Percentiles rank a stretch among this genome's conserved stretches.
Evolutionary conservation across 2,329 filamentous ascomycete genomes (phyloP).

Genomic region (Aphanoascus verrucosus): DNA sequence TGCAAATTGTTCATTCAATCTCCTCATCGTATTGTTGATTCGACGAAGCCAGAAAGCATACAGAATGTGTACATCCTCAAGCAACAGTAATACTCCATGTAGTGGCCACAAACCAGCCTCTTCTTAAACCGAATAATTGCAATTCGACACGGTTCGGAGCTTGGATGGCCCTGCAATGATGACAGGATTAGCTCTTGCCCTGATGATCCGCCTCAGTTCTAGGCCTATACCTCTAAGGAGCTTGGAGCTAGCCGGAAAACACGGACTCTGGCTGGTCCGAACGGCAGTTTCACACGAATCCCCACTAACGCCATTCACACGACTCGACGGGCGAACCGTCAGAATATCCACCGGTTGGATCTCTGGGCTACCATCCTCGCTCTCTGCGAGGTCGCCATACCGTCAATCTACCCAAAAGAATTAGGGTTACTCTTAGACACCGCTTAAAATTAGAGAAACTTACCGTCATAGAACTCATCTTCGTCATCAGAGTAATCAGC

Average conservation of each 20-base stretch:
- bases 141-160: slow-evolving; percentile 30
- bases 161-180: slow-evolving; percentile 33
- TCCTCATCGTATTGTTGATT: neutral
- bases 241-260: slow-evolving; percentile 28
- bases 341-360: slow-evolving; percentile 42
- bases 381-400: slow-evolving; percentile 70
- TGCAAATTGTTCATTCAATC: neutral
- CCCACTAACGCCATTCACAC: slow-evolving; percentile 27
- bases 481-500: slow-evolving; percentile 82
- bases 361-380: slow-evolving; percentile 72
- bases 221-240: slow-evolving; percentile 30
- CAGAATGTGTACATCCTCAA: slow-evolving; percentile 1
- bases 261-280: slow-evolving; percentile 21
- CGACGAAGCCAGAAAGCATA: slow-evolving; percentile 4
- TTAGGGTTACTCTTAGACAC: slow-evolving; percentile 2
- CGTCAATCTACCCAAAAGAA: slow-evolving; percentile 60
- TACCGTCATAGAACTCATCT: slow-evolving; percentile 80
- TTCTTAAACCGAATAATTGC: slow-evolving; percentile 12
- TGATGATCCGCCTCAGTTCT: neutral
- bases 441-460: slow-evolving; percentile 6
- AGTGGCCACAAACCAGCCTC: neutral
- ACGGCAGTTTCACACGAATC: slow-evolving; percentile 26
- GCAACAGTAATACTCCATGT: slow-evolving; percentile 3
- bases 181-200: neutral
- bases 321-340: slow-evolving; percentile 42